These are phyloP conservation scores for Mycosarcoma maydis DNA, from an alignment of 1,284 basidiomycete species.

Conservation along the genomic window DNA sequence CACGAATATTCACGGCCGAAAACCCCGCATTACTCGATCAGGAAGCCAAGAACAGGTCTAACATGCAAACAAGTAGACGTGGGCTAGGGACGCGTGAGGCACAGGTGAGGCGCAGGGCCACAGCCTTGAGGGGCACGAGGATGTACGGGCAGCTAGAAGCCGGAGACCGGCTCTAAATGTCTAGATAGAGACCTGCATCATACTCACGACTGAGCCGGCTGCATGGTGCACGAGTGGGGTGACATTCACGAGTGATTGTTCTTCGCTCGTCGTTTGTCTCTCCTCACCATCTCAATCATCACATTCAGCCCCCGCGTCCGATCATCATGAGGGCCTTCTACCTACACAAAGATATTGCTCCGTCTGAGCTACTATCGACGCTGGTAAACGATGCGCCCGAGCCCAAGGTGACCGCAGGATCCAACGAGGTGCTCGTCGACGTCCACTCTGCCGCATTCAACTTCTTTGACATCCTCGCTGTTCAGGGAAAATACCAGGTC, in stretches of 20 bases:
- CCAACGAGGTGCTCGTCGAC: slow-evolving; percentile 57
- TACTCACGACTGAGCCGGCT: not conserved
- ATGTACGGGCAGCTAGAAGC: too few species aligned
- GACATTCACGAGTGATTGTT: not conserved
- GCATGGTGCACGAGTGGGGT: not conserved
- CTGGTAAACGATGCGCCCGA: slow-evolving; percentile 45
- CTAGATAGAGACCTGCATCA: not conserved
- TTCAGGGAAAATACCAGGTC: slow-evolving; percentile 60
- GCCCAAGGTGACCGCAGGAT: slow-evolving; percentile 35
- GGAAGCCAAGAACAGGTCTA: not conserved
- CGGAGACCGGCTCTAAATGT: not conserved
- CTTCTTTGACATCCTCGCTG: slow-evolving; percentile 61
- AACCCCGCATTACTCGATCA: not conserved
- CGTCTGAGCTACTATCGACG: slow-evolving; percentile 48
- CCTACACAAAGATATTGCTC: slow-evolving; percentile 57
- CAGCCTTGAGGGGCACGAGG: too few species aligned
- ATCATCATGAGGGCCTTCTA: slow-evolving; percentile 52
- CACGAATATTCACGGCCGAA: not conserved
- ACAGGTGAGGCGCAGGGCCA: too few species aligned
- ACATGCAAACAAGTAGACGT: not conserved
- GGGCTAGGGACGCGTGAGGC: too few species aligned
- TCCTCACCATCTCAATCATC: not conserved
- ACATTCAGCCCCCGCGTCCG: not conserved
- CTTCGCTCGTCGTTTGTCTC: not conserved
- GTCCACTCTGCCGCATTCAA: slow-evolving; percentile 69